phyloP scores from a whole-genome alignment of 768 basidiomycete genomes.

The Lentinula boryana region DNA sequence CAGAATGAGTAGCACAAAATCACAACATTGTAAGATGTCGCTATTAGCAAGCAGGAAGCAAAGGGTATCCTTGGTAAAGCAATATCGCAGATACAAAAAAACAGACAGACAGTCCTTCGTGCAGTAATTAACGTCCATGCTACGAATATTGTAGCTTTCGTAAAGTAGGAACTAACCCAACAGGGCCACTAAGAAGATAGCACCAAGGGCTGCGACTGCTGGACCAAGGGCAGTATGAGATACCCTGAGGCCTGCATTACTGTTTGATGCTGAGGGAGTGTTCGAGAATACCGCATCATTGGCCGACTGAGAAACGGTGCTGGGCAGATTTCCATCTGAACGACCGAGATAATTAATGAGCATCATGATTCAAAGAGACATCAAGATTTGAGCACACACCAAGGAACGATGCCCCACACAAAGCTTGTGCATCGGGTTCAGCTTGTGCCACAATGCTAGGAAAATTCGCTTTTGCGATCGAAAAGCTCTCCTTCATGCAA shows the following conservation, averaged over 20 bases:
- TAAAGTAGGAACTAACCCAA: neutral
- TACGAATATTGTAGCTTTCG: neutral
- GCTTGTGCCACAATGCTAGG: constrained; percentile 24
- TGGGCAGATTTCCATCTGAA: constrained; percentile 11
- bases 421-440: constrained; percentile 13
- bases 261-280: neutral
- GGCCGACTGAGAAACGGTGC: constrained; percentile 13
- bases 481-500: constrained; percentile 41
- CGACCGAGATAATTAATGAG: neutral
- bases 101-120: neutral
- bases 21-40: no score
- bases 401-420: constrained; percentile 39
- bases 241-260: neutral
- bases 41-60: neutral
- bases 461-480: constrained; percentile 22
- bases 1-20: no score
- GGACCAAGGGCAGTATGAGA: constrained; percentile 5
- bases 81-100: neutral
- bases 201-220: constrained; percentile 8
- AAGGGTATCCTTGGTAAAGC: neutral
- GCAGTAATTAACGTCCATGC: neutral
- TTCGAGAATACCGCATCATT: constrained; percentile 7
- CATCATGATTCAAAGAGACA: neutral
- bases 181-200: constrained; percentile 8
- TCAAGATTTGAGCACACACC: constrained; percentile 20